A percentile compares a stretch with the other conserved stretches of the same genome.
phyloP scores from a whole-genome alignment of 176 grass and related monocot species.

The Hordeum vulgare region MorexV3_pseudomolecules_assembly NC_058523.1:500399775-500400274 shows the following conservation, averaged over 20 bases:
- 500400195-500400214: neutral
- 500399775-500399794: too few species aligned
- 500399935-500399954: slow-evolving; percentile 20
- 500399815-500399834: too few species aligned
- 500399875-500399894: slow-evolving; percentile 27
- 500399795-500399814: too few species aligned
- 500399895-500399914: slow-evolving; percentile 23
- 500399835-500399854: too few species aligned
- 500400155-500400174: slow-evolving; percentile 26
- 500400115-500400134: slow-evolving; percentile 15
- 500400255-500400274: neutral
- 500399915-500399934: slow-evolving; percentile 14
- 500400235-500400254: neutral
- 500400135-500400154: slow-evolving; percentile 30
- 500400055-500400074: neutral
- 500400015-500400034: neutral
- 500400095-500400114: slow-evolving; percentile 24
- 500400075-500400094: slow-evolving; percentile 36
- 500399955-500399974: slow-evolving; percentile 5
- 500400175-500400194: neutral
- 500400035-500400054: neutral
- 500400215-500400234: neutral
- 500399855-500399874: slow-evolving; percentile 9
- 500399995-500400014: slow-evolving; percentile 26
- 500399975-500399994: neutral